phyloP scores from a whole-genome alignment of 129 eudicot species.

The Arctium minus region DNA sequence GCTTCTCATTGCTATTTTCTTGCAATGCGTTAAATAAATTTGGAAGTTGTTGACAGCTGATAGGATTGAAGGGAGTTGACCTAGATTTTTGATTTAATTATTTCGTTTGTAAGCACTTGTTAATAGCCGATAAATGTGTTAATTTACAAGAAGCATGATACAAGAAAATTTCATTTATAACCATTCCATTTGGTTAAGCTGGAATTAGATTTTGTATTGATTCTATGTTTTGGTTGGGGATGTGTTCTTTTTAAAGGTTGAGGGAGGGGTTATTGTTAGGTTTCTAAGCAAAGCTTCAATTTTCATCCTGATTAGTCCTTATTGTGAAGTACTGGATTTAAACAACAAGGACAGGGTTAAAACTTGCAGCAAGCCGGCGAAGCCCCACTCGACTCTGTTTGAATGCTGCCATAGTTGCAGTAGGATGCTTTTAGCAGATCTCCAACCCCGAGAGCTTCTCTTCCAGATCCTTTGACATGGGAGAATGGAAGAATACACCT shows the following conservation, averaged over 20 bases:
- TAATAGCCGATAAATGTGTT: background rate
- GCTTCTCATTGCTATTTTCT: background rate
- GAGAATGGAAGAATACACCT: background rate
- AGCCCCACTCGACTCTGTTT: background rate
- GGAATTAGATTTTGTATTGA: background rate
- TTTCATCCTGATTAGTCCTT: background rate
- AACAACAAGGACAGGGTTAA: background rate
- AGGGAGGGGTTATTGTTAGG: background rate
- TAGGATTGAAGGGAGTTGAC: background rate
- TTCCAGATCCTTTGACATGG: conserved; percentile 10
- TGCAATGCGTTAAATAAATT: background rate
- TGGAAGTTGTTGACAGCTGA: background rate
- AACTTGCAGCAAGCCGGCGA: background rate
- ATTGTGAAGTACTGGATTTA: background rate
- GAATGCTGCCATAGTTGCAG: background rate
- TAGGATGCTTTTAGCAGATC: background rate
- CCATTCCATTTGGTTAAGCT: background rate
- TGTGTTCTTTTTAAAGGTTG: background rate
- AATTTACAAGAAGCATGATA: background rate
- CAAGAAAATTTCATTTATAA: background rate
- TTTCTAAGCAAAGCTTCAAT: background rate
- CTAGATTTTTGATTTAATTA: background rate
- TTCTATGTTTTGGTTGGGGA: background rate
- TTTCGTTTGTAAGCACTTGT: background rate
- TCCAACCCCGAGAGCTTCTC: background rate